Base-by-base conservation (phyloP, 2,329 filamentous ascomycete genomes). In the Bipolaris oryzae region DNA sequence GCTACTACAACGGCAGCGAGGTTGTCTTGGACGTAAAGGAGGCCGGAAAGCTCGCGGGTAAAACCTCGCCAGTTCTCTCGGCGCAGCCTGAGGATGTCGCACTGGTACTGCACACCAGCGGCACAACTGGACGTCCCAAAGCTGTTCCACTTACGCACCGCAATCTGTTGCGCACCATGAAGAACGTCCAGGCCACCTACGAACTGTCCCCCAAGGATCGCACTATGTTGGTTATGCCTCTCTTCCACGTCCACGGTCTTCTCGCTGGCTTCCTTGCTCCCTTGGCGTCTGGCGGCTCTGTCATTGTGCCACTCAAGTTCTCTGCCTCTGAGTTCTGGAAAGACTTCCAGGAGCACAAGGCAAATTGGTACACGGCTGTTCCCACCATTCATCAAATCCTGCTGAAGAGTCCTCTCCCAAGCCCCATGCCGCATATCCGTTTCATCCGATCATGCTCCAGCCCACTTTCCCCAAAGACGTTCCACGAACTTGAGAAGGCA, bases 331-430 rank as follows among this genome's bases (percentile, higher is more conserved):
- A 90, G 18, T 96, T 96, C 78, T 96, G 92, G 92, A 75, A 77
- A 21, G 88, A 95, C 74, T 95, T 95, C 69, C 82, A 82, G 64
- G 80, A 82, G 5, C 82, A 92, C 79, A 82, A 86, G 62, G 92
- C 91, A 23, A 96, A 91, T 74, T 96, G 92, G 92, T 96, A 95
- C 78, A 95, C 91, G 0, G 92, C 92, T 1, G 92, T 95, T n/a
- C 92, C 92, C 1, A 96, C 92, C 0, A 96, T 96, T 73, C 92
- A 96, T 76, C 91, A 95, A 72, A 94, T 96, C 68, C 82, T 96
- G 3, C 85, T 96, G 56, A 91, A 89, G 78, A 87, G 84, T 64
- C 86, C 89, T 6, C 75, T 85, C 3, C 92, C 91, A 4, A 84
- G 74, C 53, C 88, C 89, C 1, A 81, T 87, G 54, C 90, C 90